A percentile compares a stretch with the other conserved stretches of the same genome.
phyloP scores from a whole-genome alignment of 2,329 filamentous ascomycete genomes.

The Cordyceps cateniannulata region DNA sequence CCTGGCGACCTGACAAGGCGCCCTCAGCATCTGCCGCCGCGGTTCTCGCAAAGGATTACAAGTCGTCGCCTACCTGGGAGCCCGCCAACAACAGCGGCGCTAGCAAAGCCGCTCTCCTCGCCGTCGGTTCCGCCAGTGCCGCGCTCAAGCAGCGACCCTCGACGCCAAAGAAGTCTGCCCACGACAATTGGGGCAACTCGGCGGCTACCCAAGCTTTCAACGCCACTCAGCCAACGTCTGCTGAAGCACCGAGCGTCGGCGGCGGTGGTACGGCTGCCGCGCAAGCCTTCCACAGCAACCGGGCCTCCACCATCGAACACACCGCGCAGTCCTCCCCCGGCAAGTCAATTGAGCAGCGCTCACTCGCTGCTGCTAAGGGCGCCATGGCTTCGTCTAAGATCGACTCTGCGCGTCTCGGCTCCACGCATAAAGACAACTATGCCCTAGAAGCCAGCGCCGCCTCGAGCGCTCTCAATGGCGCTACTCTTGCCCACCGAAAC shows the following conservation, averaged over 20 bases:
- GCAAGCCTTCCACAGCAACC: constrained; percentile 31
- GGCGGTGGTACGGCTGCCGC: constrained; percentile 26
- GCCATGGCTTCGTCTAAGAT: constrained; percentile 58
- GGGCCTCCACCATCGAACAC: constrained; percentile 15
- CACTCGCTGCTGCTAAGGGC: constrained; percentile 68
- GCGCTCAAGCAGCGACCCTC: constrained; percentile 22
- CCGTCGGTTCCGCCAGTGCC: constrained; percentile 35
- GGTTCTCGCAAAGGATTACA: constrained; percentile 35
- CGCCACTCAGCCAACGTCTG: constrained; percentile 18
- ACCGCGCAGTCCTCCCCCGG: constrained; percentile 24
- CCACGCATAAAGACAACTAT: constrained; percentile 26
- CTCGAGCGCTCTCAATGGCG: constrained; percentile 65
- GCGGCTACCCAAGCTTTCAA: constrained; percentile 64
- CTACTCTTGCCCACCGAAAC: constrained; percentile 57
- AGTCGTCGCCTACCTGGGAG: constrained; percentile 49
- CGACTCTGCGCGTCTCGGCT: not conserved
- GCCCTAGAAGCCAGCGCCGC: constrained; percentile 54
- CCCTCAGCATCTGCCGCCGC: constrained; percentile 44
- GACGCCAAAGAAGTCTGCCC: constrained; percentile 17
- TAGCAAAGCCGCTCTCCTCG: constrained; percentile 68
- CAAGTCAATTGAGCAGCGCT: constrained; percentile 51
- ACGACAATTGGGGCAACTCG: constrained; percentile 52
- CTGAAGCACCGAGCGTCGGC: constrained; percentile 16
- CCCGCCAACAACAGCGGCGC: constrained; percentile 58
- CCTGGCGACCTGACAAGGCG: constrained; percentile 57